Evolutionary conservation across 2,329 filamentous ascomycete species (phyloP).

Genomic region (Venturia effusa): DNA sequence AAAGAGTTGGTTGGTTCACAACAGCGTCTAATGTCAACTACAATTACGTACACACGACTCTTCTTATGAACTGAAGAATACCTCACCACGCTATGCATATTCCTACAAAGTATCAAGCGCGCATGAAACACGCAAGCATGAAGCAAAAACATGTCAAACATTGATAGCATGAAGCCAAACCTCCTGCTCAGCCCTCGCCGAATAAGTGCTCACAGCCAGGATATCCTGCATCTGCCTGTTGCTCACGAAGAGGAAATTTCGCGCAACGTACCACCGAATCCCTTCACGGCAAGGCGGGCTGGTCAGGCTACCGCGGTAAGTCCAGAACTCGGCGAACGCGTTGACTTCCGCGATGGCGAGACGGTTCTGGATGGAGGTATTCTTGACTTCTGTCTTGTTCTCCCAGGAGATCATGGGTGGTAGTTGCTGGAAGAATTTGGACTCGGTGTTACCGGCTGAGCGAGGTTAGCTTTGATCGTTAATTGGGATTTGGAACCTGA

Average conservation of each 20-base stretch:
- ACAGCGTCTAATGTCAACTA: no score
- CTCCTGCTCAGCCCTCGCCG: slow-evolving; percentile 33
- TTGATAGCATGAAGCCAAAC: slow-evolving; percentile 39
- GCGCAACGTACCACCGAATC: slow-evolving; percentile 34
- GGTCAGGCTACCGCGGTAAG: slow-evolving; percentile 37
- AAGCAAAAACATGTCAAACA: slow-evolving; percentile 17
- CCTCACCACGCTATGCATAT: neutral
- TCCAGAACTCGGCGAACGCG: slow-evolving; percentile 37
- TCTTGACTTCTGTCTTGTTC: slow-evolving; percentile 19
- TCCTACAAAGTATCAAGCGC: neutral
- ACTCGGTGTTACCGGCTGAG: slow-evolving; percentile 22
- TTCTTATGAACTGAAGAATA: no score
- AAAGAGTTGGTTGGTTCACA: no score
- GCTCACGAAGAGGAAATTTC: slow-evolving; percentile 32
- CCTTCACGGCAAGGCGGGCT: slow-evolving; percentile 38
- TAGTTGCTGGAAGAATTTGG: slow-evolving; percentile 32
- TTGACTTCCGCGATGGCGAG: slow-evolving; percentile 27
- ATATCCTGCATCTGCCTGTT: slow-evolving; percentile 38
- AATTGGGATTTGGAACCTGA: slow-evolving; percentile 10
- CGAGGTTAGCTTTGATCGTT: neutral
- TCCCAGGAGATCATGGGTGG: slow-evolving; percentile 29
- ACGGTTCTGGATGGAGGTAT: slow-evolving; percentile 22
- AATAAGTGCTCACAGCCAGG: slow-evolving; percentile 34
- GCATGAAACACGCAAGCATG: neutral
- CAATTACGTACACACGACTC: no score